phyloP scores from a whole-genome alignment of 108 stramenopile genomes.

The Aurantiochytrium sp. region DNA sequence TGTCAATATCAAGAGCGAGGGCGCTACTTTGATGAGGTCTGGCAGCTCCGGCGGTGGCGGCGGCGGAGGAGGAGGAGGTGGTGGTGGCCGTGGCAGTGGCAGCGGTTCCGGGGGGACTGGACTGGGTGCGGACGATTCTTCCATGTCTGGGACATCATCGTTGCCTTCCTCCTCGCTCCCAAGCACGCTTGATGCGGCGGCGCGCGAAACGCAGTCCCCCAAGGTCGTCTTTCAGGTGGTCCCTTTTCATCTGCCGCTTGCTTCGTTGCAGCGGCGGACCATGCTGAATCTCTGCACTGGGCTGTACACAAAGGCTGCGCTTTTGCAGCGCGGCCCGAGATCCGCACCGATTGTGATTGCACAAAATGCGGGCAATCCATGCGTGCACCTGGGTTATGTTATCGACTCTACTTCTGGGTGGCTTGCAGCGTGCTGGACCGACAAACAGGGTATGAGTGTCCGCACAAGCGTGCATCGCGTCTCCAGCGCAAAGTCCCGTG shows the following conservation, averaged over 20 bases:
- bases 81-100: no score
- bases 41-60: no score
- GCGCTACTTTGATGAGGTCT: no score
- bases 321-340: neutral
- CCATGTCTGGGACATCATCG: no score
- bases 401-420: neutral
- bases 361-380: neutral
- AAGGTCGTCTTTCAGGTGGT: neutral
- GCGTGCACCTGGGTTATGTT: neutral
- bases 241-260: neutral
- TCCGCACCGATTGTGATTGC: neutral
- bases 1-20: no score
- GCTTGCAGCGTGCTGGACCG: neutral
- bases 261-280: neutral
- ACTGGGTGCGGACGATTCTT: no score
- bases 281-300: neutral
- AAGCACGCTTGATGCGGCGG: no score
- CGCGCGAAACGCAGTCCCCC: no score
- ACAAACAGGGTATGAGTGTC: neutral
- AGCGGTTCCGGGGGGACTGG: no score
- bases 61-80: no score
- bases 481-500: neutral
- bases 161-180: no score
- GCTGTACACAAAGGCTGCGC: neutral
- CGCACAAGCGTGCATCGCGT: neutral